Base-by-base conservation (phyloP, 2,329 filamentous ascomycete genomes). In the Aspergillus udagawae region DNA sequence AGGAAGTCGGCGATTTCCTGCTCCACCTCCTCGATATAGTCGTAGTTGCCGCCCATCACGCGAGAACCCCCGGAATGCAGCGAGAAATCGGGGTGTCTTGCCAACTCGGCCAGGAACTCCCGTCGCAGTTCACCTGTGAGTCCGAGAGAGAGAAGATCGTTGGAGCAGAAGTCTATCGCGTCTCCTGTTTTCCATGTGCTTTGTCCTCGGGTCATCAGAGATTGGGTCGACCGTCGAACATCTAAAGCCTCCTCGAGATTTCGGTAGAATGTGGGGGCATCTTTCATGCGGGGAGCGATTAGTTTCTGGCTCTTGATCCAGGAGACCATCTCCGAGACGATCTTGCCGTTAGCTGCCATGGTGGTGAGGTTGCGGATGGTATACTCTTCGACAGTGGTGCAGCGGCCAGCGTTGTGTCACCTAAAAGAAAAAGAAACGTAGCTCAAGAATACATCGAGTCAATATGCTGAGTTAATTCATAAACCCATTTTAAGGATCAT, bases 1-100 rank as follows among this genome's bases (percentile, higher is more conserved):
- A 86, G 81, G 63, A 85, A 84, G 0, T 57, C 60, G 0, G 83
- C 80, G 51, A 86, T 81, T 9, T 74, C 67, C 1, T 63, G 57
- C 60, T 86, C 83, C 1, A 82, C 68, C 23, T 73, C 58, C 50
- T 83, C 75, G 2, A 81, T 76, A 62, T 84, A 84, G 0, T 59
- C 25, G 21, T 21, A 35, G 63, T 85, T 86, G 3, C 84, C 84
- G 55, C 85, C 80, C 3, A 84, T 73, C 0, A 86, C 72, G 9
- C 84, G 75, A 0, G 80, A 82, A 10, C 55, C 52, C 21, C 23
- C 14, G 48, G 77, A 75, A n/a, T 78, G 75, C 4, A 82, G 73
- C 4, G 65, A 62, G 23, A 71, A 64, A 25, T 66, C 54, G 0
- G 63, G 54, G 59, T 67, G 58, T 58, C 0, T 71, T 62, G 9